Evolutionary conservation across 257 asterid genomes (phyloP).

Genomic region (Oldenlandia corymbosa): DNA sequence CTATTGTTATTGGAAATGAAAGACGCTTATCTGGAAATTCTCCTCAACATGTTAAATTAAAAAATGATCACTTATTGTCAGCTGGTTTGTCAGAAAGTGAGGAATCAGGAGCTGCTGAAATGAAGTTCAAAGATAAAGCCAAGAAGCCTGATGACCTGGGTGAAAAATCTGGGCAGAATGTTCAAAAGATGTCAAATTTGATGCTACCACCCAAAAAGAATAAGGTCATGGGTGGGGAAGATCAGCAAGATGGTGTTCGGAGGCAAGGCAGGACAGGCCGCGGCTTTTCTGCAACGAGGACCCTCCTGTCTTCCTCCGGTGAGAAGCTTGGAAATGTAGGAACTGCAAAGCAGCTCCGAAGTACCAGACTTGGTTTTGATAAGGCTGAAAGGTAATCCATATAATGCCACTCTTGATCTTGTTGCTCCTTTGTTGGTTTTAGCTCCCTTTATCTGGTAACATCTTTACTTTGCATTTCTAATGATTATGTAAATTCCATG

Average conservation of each 20-base stretch:
- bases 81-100: constrained; percentile 82
- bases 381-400: constrained; percentile 61
- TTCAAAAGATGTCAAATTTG: constrained; percentile 73
- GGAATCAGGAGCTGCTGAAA: constrained; percentile 76
- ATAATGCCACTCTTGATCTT: neutral
- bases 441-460: neutral
- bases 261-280: constrained; percentile 88
- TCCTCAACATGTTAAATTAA: constrained; percentile 65
- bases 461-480: neutral
- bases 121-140: constrained; percentile 52
- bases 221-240: constrained; percentile 49
- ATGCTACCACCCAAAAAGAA: constrained; percentile 78
- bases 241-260: constrained; percentile 63
- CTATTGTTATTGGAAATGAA: constrained; percentile 46
- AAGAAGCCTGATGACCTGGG: constrained; percentile 59
- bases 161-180: constrained; percentile 59
- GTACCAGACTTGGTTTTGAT: constrained; percentile 70
- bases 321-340: constrained; percentile 74
- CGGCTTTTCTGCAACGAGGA: constrained; percentile 59
- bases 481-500: constrained; percentile 28
- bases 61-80: constrained; percentile 55
- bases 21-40: constrained; percentile 55
- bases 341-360: constrained; percentile 78
- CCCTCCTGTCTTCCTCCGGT: constrained; percentile 55
- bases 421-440: constrained; percentile 5